Evolutionary conservation across 2,329 filamentous ascomycete species (phyloP), one percentile per base, ranked within the genome.

Genomic region (Botrytis fabae): DNA sequence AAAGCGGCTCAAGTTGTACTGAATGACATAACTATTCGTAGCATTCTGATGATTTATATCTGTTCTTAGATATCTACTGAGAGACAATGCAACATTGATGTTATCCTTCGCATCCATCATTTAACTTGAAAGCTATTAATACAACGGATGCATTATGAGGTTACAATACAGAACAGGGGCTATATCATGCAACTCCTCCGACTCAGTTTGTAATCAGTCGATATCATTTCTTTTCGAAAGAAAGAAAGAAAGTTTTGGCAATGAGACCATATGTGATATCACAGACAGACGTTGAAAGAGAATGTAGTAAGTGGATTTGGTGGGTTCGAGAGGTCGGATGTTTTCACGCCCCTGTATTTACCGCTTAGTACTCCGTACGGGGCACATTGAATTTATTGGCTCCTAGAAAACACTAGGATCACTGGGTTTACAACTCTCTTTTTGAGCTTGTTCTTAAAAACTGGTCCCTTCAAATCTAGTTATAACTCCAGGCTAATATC

Each of bases 401-500:
- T 51, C 22, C 65, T 57, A 35, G 65, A 69, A 40, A 40, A 25
- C 35, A 35, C 44, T 20, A 68, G 48, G 38, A 63, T 42, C 38
- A 12, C 28, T 28, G 16, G 25, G 65, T 7, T 18, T 48, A 42
- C 8, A 54, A 40, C n/a, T 57, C 16, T 69, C 25, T 51, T 51
- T 51, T 48, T 35, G 54, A 62, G 68, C 28, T 70, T 70, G 38
- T 44, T 61, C 68, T 61, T n/a, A 69, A 70, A 69, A 44, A 64
- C 10, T 42, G 25, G 20, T 18, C 25, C 25, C 35, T n/a, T 62
- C 42, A 51, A 54, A 32, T 71, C 8, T 25, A 57, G 60, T 65
- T 54, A 71, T 54, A 71, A 35, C 46, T 71, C 69, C 60, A n/a
- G 28, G 54, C 32, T n/a, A n/a, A 71, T 62, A 14, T 63, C 60